These are phyloP conservation scores for Fraxinus anomala DNA, from an alignment of 257 asterid genomes.

Conservation along the genomic window DNA sequence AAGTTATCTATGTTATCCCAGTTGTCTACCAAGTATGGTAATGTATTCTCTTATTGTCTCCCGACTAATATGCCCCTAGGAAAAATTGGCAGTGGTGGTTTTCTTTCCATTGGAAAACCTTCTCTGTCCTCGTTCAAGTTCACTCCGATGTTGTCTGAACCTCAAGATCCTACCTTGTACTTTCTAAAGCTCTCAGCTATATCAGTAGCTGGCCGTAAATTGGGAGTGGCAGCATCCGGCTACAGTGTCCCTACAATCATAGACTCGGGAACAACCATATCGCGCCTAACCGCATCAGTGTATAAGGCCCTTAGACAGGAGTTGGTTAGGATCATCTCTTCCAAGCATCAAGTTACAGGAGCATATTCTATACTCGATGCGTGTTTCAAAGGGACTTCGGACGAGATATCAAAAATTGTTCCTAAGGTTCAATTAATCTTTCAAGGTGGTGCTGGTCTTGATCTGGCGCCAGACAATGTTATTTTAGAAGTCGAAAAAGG, in stretches of 20 bases:
- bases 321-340: constrained; percentile 40
- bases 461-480: constrained; percentile 37
- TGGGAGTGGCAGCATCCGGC: constrained; percentile 32
- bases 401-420: constrained; percentile 31
- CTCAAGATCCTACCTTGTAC: constrained; percentile 44
- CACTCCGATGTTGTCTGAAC: constrained; percentile 55
- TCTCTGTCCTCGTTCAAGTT: constrained; percentile 35
- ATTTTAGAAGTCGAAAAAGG: constrained; percentile 53
- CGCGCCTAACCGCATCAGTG: constrained; percentile 42
- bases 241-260: constrained; percentile 48
- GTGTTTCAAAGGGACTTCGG: constrained; percentile 41
- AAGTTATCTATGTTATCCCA: constrained; percentile 52
- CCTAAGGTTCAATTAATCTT: constrained; percentile 44
- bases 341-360: constrained; percentile 30
- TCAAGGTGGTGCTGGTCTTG: constrained; percentile 47
- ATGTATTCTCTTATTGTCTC: constrained; percentile 51
- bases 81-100: constrained; percentile 47
- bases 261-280: constrained; percentile 57
- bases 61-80: constrained; percentile 45
- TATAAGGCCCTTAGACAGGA: constrained; percentile 41
- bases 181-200: constrained; percentile 39
- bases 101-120: constrained; percentile 41
- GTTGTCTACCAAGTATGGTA: constrained; percentile 45
- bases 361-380: constrained; percentile 49
- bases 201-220: constrained; percentile 35